Evolutionary conservation across 164 flowering plant species (phyloP), one percentile per base, ranked within the genome.

Genomic region (Vitis riparia): DNA sequence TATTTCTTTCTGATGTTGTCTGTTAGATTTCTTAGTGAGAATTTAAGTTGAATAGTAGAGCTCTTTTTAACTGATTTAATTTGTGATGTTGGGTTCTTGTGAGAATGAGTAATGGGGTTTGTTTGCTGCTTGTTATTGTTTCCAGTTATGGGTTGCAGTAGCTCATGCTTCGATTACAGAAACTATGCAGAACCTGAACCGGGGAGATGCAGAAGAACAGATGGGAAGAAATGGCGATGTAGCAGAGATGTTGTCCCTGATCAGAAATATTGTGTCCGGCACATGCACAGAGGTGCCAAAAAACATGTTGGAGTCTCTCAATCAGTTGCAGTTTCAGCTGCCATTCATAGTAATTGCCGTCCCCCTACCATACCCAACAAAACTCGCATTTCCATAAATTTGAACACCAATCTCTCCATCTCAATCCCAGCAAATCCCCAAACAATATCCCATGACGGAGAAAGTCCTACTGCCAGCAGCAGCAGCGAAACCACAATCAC

Each of bases 171-270:
- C 13, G 63, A 62, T 5, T 3, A 65, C 27, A 53, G 63, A 59
- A 67, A 6, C 59, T 58, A 67, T 37, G 51, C 9, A 32, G 81
- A 71, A 56, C 52, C 49, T 62, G 81, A 80, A 51, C 70, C 75
- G 3, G 59, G 69, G 29, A 73, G 86, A 62, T 82, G 86, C 16
- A 62, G 80, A 56, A 83, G 88, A 77, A 83, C 83, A 47, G 88
- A 85, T 75, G 88, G 86, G 32, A 85, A 76, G 77, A 81, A 76
- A 69, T 83, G 88, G 86, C 78, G 81, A 55, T 83, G 86, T 59
- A 71, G 71, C 8, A 74, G 63, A 52, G 75, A 71, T 49, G 83
- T 57, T 15, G 55, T 85, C 50, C 72, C 81, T 5, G 17, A 67
- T 47, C 72, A 74, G 68, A 83, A 83, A 65, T 85, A 79, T 58